phyloP scores from a whole-genome alignment of 441 rosid genomes.

The Francoa sonchifolia region DNA sequence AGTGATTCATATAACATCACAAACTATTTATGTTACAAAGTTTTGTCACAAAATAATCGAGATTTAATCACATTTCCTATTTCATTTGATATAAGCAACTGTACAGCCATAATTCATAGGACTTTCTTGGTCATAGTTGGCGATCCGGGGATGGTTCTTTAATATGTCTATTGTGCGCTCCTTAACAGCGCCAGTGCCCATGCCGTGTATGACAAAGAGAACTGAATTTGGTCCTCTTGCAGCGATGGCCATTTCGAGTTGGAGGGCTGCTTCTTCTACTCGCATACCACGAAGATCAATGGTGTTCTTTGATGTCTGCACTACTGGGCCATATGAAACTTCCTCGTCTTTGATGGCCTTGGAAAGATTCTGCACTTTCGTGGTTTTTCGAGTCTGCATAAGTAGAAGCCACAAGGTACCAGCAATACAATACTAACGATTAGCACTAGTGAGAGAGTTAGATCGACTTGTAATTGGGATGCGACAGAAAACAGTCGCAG shows the following conservation, averaged over 20 bases:
- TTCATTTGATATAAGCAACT: slow-evolving; percentile 67
- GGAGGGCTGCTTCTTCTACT: slow-evolving; percentile 60
- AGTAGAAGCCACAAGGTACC: no score
- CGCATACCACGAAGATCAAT: slow-evolving; percentile 77
- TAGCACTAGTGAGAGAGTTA: no score
- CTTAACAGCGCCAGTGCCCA: slow-evolving; percentile 68
- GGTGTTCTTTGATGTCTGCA: slow-evolving; percentile 67
- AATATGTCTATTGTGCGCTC: slow-evolving; percentile 45
- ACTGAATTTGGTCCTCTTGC: slow-evolving; percentile 34
- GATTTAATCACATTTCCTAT: no score
- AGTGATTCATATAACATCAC: no score
- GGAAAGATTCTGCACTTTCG: slow-evolving; percentile 15
- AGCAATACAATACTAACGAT: no score
- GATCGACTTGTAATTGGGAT: no score
- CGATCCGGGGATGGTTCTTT: slow-evolving; percentile 45
- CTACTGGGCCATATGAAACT: slow-evolving; percentile 27
- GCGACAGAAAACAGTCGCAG: neutral
- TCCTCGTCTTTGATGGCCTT: slow-evolving; percentile 19
- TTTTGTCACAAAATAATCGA: no score
- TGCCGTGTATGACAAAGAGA: slow-evolving; percentile 65
- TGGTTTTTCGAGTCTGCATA: no score
- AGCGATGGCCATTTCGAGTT: slow-evolving; percentile 54
- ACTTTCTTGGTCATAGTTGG: slow-evolving; percentile 59
- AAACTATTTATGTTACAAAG: no score
- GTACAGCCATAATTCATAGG: slow-evolving; percentile 81